These are phyloP conservation scores for Tubosaeta sp. DNA, from an alignment of 768 basidiomycete genomes.

Conservation along the genomic window DNA sequence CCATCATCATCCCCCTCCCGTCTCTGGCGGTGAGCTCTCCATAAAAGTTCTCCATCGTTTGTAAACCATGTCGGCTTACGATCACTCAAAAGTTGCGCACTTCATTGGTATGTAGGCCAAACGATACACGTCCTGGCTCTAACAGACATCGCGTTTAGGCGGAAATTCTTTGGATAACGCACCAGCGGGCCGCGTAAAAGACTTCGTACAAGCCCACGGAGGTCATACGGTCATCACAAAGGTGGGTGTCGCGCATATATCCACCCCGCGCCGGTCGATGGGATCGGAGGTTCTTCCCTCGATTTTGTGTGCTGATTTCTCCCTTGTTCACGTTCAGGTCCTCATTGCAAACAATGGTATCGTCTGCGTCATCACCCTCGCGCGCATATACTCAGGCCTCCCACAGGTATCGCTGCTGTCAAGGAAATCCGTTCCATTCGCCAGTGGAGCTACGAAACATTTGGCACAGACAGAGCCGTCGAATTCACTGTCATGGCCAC, in stretches of 20 bases:
- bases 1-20: constrained; percentile 15
- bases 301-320: constrained; percentile 4
- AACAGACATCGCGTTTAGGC: constrained; percentile 46
- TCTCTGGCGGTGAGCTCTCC: constrained; percentile 2
- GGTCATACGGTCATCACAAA: constrained; percentile 99
- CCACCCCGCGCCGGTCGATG: constrained; percentile 6
- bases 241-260: constrained; percentile 43
- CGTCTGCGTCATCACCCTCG: constrained; percentile 7
- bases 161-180: constrained; percentile 90
- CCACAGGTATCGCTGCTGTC: constrained; percentile 92
- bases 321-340: constrained; percentile 48
- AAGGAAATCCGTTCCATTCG: constrained; percentile 99
- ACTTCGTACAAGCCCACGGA: constrained; percentile 87
- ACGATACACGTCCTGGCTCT: constrained; percentile 9
- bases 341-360: constrained; percentile 97
- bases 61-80: constrained; percentile 35
- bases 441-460: constrained; percentile 99
- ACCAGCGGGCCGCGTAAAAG: constrained; percentile 69
- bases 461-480: constrained; percentile 91
- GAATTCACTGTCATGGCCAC: constrained; percentile 99
- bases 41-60: constrained; percentile 6
- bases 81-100: constrained; percentile 58
- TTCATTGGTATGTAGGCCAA: constrained; percentile 50
- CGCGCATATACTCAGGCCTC: constrained; percentile 21
- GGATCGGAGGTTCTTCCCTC: background rate